Percentiles rank a stretch among this genome's conserved stretches.
Evolutionary conservation across 495 filamentous ascomycete genomes (phyloP).

Genomic region (Aspergillus baeticus): DNA sequence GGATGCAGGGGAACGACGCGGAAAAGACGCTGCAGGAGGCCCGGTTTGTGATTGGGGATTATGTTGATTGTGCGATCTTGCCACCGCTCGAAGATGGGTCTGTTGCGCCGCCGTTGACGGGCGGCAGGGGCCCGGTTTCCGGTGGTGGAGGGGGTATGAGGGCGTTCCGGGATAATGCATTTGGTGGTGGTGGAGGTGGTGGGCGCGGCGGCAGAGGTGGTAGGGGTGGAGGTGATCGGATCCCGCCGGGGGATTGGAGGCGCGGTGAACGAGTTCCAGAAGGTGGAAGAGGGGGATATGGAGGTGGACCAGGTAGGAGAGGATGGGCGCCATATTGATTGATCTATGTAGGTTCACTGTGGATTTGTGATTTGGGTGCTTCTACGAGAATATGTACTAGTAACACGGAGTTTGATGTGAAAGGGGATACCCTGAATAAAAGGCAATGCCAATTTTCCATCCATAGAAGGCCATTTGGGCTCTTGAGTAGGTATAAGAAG

Average conservation of each 20-base stretch:
- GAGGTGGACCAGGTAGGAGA: constrained; percentile 28
- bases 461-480: background rate
- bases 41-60: constrained; percentile 86
- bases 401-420: constrained; percentile 15
- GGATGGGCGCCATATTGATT: constrained; percentile 45
- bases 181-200: constrained; percentile 35
- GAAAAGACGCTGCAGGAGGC: constrained; percentile 72
- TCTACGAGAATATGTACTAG: constrained; percentile 8
- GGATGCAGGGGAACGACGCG: constrained; percentile 52
- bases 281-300: constrained; percentile 18
- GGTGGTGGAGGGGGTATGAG: constrained; percentile 46
- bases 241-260: constrained; percentile 43
- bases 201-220: constrained; percentile 30
- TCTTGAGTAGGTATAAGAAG: no score
- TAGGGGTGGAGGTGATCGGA: constrained; percentile 27
- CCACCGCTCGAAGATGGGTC: constrained; percentile 71
- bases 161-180: constrained; percentile 49
- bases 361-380: background rate
- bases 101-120: constrained; percentile 57
- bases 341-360: no score
- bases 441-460: background rate
- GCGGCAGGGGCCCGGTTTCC: constrained; percentile 23
- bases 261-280: constrained; percentile 45
- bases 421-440: constrained; percentile 18
- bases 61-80: constrained; percentile 75